A percentile compares a stretch with the other conserved stretches of the same genome.
Evolutionary conservation across 768 basidiomycete species (phyloP).

Genomic region (Collybiopsis confluens): DNA sequence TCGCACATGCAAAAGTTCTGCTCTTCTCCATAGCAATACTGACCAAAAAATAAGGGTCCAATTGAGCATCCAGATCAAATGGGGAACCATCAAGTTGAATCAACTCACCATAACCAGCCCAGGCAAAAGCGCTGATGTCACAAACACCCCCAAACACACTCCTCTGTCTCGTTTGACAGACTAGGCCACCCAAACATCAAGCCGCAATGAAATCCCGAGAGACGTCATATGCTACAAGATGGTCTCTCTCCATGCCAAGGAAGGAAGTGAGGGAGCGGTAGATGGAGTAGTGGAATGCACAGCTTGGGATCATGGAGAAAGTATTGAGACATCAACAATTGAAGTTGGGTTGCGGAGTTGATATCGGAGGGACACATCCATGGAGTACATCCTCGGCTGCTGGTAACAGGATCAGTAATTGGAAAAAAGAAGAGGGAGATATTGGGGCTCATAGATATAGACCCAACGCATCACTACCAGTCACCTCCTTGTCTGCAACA

Average conservation of each 20-base stretch:
- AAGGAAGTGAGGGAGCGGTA: conserved; percentile 85
- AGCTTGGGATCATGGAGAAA: conserved; percentile 72
- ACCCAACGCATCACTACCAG: conserved; percentile 89
- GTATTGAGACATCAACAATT: conserved; percentile 56
- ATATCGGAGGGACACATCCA: conserved; percentile 66
- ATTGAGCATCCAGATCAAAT: conserved; percentile 6
- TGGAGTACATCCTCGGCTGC: conserved; percentile 86
- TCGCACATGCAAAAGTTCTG: conserved; percentile 87
- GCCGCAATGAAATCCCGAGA: conserved; percentile 78
- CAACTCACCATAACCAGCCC: conserved; percentile 72
- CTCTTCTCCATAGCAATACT: conserved; percentile 90
- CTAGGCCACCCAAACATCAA: conserved; percentile 95
- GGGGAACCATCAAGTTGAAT: not conserved
- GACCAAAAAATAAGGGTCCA: not conserved
- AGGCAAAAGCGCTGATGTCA: conserved; percentile 80
- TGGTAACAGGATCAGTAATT: conserved; percentile 19
- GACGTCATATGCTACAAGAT: conserved; percentile 85
- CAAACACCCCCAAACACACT: conserved; percentile 74
- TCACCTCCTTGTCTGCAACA: conserved; percentile 88
- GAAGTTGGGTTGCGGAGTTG: conserved; percentile 62
- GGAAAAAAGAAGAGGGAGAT: not conserved
- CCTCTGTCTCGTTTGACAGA: conserved; percentile 77
- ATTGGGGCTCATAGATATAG: conserved; percentile 66
- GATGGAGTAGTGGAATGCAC: conserved; percentile 92
- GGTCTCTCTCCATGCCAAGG: conserved; percentile 94